These are phyloP conservation scores for Stentor coeruleus DNA, from an alignment of 73 alveolate species.

Conservation along the genomic window DNA sequence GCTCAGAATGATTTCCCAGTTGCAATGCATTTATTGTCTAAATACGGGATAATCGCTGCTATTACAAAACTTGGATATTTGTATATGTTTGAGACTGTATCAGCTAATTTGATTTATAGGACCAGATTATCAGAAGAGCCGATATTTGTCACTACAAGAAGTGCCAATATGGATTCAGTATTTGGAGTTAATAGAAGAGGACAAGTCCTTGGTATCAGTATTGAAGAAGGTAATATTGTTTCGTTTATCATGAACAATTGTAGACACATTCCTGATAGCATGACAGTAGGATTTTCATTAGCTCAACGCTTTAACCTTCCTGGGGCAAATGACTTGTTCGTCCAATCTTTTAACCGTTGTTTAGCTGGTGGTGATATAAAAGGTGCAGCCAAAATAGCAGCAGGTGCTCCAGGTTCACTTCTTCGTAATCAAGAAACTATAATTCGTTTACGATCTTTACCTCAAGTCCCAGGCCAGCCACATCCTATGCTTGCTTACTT, in stretches of 20 bases:
- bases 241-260: conserved; percentile 82
- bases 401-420: conserved; percentile 96
- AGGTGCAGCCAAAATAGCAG: conserved; percentile 96
- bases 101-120: conserved; percentile 81
- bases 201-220: conserved; percentile 76
- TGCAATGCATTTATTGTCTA: conserved; percentile 79
- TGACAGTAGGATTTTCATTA: conserved; percentile 87
- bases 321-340: conserved; percentile 95
- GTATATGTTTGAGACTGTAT: conserved; percentile 81
- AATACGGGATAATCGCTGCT: conserved; percentile 87
- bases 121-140: conserved; percentile 84
- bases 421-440: conserved; percentile 91
- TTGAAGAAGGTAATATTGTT: conserved; percentile 74
- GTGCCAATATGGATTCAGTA: conserved; percentile 73
- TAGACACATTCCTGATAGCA: conserved; percentile 82
- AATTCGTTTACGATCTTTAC: conserved; percentile 76
- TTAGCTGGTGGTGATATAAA: conserved; percentile 86
- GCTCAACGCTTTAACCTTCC: conserved; percentile 90
- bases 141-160: conserved; percentile 79
- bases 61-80: conserved; percentile 89
- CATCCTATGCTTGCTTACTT: conserved; percentile 92
- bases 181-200: conserved; percentile 91
- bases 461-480: conserved; percentile 81
- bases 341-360: conserved; percentile 83
- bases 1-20: conserved; percentile 95